Evolutionary conservation across 495 filamentous ascomycete genomes (phyloP).

Genomic region (Cairneyella variabilis): DNA sequence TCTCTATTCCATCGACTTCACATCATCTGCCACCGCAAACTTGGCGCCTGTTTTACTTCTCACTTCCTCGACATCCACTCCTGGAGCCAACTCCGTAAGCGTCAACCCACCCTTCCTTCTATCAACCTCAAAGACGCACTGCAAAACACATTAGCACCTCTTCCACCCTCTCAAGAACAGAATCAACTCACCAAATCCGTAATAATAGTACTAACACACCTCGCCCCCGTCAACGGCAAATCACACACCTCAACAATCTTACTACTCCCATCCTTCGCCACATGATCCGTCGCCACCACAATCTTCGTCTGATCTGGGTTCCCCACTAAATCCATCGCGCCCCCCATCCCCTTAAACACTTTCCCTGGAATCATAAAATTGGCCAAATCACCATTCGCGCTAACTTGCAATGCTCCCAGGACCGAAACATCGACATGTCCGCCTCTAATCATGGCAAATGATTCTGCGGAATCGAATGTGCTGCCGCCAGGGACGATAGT

Average conservation of each 20-base stretch:
- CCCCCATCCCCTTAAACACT: slow-evolving; percentile 89
- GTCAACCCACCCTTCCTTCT: slow-evolving; percentile 62
- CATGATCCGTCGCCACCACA: slow-evolving; percentile 95
- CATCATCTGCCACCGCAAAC: slow-evolving; percentile 69
- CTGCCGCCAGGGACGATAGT: slow-evolving; percentile 76
- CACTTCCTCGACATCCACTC: slow-evolving; percentile 83
- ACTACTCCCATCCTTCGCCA: slow-evolving; percentile 82
- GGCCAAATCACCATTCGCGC: slow-evolving; percentile 75
- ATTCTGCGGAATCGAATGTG: slow-evolving; percentile 82
- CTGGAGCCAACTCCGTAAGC: slow-evolving; percentile 81
- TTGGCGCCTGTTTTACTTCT: slow-evolving; percentile 82
- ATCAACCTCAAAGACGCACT: slow-evolving; percentile 86
- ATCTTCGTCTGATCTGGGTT: slow-evolving; percentile 86
- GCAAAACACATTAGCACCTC: slow-evolving; percentile 6
- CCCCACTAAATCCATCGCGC: slow-evolving; percentile 89
- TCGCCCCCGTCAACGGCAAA: slow-evolving; percentile 80
- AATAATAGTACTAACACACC: slow-evolving; percentile 85
- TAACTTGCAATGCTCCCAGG: slow-evolving; percentile 88
- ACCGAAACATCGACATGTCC: slow-evolving; percentile 88
- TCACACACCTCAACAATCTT: slow-evolving; percentile 91
- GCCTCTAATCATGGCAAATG: slow-evolving; percentile 90
- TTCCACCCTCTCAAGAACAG: neutral
- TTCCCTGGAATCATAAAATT: slow-evolving; percentile 96
- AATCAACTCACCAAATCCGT: slow-evolving; percentile 65
- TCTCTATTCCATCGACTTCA: slow-evolving; percentile 71